A percentile compares a stretch with the other conserved stretches of the same genome.
These are phyloP conservation scores for Solanum pimpinellifolium DNA, from an alignment of 257 asterid genomes.

Conservation along the genomic window DNA sequence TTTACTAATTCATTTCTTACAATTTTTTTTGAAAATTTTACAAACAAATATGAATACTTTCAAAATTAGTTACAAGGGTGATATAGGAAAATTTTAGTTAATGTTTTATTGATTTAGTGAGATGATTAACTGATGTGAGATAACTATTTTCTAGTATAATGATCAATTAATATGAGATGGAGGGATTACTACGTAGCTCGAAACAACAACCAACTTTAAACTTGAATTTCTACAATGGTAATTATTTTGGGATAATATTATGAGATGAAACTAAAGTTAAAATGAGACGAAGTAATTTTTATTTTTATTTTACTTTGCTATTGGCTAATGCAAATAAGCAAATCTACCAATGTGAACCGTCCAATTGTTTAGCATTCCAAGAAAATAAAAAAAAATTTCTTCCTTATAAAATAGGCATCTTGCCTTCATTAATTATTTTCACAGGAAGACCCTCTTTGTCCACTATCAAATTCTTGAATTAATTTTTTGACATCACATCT, in stretches of 20 bases:
- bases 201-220: no score
- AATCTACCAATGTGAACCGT: neutral
- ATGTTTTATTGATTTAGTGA: no score
- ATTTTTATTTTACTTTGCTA: neutral
- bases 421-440: neutral
- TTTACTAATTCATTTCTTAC: neutral
- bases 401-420: constrained; percentile 14
- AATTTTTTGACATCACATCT: constrained; percentile 6
- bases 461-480: neutral
- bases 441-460: neutral
- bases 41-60: neutral
- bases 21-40: no score
- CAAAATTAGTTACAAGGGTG: no score
- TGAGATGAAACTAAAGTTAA: neutral
- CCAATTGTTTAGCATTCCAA: constrained; percentile 33
- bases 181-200: neutral
- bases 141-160: neutral
- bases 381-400: neutral
- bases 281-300: neutral
- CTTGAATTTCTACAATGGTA: neutral
- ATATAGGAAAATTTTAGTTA: no score
- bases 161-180: neutral
- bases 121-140: fast-evolving
- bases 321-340: neutral
- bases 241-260: neutral